Evolutionary conservation across 768 basidiomycete species (phyloP).

Genomic region (Boletus rubescentipes): DNA sequence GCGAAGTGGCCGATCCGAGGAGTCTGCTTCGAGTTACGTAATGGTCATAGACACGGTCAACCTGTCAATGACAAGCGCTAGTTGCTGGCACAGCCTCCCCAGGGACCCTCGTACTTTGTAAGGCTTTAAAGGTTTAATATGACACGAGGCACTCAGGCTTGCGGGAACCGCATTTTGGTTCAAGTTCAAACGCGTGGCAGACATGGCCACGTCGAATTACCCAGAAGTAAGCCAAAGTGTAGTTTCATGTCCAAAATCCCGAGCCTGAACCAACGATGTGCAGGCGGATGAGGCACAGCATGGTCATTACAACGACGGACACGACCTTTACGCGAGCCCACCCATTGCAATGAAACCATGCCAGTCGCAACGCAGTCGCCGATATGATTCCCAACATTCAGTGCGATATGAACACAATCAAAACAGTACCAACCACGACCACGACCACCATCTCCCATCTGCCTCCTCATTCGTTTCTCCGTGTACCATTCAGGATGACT

Average conservation of each 20-base stretch:
- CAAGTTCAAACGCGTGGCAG: background rate
- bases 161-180: too few species aligned
- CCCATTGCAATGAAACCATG: constrained; percentile 36
- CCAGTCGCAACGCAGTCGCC: constrained; percentile 35
- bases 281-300: constrained; percentile 67
- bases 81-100: too few species aligned
- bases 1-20: too few species aligned
- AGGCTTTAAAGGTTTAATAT: too few species aligned
- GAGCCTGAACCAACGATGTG: constrained; percentile 1
- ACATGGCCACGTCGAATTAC: constrained; percentile 39
- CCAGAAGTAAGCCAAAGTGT: constrained; percentile 34
- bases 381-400: constrained; percentile 33
- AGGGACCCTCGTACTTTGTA: too few species aligned
- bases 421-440: constrained; percentile 32
- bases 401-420: constrained; percentile 34
- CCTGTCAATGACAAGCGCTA: too few species aligned
- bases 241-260: background rate
- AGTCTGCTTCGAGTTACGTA: too few species aligned
- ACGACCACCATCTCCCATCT: constrained; percentile 40
- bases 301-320: constrained; percentile 69
- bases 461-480: constrained; percentile 17
- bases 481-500: constrained; percentile 44
- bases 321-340: constrained; percentile 47
- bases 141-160: too few species aligned
- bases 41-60: too few species aligned